These are phyloP conservation scores for Trichothecium roseum DNA, from an alignment of 2,329 filamentous ascomycete species.

Conservation along the genomic window DNA sequence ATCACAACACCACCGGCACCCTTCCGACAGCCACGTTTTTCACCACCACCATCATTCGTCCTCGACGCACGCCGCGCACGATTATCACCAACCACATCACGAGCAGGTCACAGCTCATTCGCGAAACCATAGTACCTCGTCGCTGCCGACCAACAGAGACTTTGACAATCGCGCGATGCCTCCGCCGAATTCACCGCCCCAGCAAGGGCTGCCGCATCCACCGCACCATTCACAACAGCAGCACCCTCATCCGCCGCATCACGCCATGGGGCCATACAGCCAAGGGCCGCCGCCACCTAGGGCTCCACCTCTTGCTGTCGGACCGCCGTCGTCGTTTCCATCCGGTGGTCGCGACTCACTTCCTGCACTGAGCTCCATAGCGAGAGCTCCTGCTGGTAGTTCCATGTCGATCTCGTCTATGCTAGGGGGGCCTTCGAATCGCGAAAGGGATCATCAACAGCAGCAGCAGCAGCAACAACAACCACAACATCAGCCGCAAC, in stretches of 20 bases:
- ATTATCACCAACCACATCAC: slow-evolving; percentile 2
- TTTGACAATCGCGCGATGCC: slow-evolving; percentile 31
- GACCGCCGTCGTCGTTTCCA: slow-evolving; percentile 33
- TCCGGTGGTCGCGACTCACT: slow-evolving; percentile 35
- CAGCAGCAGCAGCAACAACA: slow-evolving; percentile 14
- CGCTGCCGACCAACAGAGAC: slow-evolving; percentile 25
- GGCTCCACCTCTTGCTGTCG: slow-evolving; percentile 29
- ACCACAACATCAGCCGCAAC: slow-evolving; percentile 27
- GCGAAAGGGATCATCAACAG: slow-evolving; percentile 21
- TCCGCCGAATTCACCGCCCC: slow-evolving; percentile 33
- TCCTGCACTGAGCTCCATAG: slow-evolving; percentile 38
- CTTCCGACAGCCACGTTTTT: slow-evolving; percentile 5
- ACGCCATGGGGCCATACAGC: slow-evolving; percentile 27
- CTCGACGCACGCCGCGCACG: slow-evolving; percentile 7
- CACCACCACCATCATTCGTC: slow-evolving; percentile 8
- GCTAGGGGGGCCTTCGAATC: slow-evolving; percentile 40
- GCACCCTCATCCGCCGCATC: slow-evolving; percentile 16
- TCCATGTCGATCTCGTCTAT: slow-evolving; percentile 54
- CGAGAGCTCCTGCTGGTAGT: slow-evolving; percentile 35
- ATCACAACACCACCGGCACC: slow-evolving; percentile 2
- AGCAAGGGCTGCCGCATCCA: slow-evolving; percentile 20
- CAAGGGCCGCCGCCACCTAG: slow-evolving; percentile 36
- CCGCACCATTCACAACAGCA: slow-evolving; percentile 17
- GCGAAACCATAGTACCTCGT: slow-evolving; percentile 25
- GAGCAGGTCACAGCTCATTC: slow-evolving; percentile 2